Evolutionary conservation across 257 asterid species (phyloP).

Genomic region (Verbena officinalis): DNA sequence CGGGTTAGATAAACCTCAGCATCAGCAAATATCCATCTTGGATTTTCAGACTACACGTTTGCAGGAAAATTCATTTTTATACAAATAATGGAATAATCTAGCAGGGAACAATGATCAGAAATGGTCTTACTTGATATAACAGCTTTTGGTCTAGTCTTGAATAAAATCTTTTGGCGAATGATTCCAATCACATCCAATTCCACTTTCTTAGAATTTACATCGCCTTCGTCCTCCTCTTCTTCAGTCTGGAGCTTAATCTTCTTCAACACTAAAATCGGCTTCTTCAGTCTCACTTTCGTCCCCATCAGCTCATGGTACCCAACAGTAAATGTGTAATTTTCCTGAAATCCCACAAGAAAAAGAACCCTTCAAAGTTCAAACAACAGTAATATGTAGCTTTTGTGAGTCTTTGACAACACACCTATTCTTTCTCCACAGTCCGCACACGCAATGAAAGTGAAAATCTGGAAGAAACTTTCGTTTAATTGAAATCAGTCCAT

Average conservation of each 20-base stretch:
- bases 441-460: background rate
- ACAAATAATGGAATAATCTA: background rate
- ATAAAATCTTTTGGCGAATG: conserved; percentile 73
- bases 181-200: conserved; percentile 78
- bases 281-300: conserved; percentile 72
- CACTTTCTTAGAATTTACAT: conserved; percentile 38
- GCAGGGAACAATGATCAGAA: background rate
- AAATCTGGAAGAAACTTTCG: background rate
- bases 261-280: conserved; percentile 87
- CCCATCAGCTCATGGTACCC: conserved; percentile 95
- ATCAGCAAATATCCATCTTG: conserved; percentile 7
- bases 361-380: background rate
- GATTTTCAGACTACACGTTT: background rate
- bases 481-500: background rate
- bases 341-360: conserved; percentile 47
- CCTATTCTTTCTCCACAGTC: background rate
- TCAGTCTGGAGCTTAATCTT: conserved; percentile 49
- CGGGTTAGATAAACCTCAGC: background rate
- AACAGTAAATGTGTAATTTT: conserved; percentile 73
- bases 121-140: conserved; percentile 78
- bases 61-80: background rate
- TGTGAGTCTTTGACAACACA: background rate
- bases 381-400: conserved; percentile 2
- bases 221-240: conserved; percentile 33
- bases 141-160: conserved; percentile 95